Evolutionary conservation across 2,329 filamentous ascomycete genomes (phyloP).

Genomic region (Dactylellina cionopaga): DNA sequence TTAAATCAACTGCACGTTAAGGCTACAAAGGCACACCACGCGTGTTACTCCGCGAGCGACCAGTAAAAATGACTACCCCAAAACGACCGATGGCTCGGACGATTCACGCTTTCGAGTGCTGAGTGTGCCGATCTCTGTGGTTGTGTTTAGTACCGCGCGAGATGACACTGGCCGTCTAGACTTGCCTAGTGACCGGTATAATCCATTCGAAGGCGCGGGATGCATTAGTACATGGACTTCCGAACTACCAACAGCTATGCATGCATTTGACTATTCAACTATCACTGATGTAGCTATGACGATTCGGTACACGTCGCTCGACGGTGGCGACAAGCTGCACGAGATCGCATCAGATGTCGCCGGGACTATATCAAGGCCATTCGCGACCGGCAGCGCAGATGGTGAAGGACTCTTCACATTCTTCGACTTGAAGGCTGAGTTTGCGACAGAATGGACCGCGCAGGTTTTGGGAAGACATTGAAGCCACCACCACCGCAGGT

Average conservation of each 20-base stretch:
- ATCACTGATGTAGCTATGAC: slow-evolving; percentile 60
- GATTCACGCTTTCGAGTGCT: slow-evolving; percentile 53
- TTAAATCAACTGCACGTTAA: slow-evolving; percentile 56
- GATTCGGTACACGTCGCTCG: slow-evolving; percentile 59
- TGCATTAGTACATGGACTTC: slow-evolving; percentile 59
- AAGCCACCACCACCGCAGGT: background rate
- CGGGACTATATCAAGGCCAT: slow-evolving; percentile 6
- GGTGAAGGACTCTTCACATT: slow-evolving; percentile 1
- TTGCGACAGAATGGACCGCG: background rate
- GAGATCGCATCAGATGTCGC: background rate
- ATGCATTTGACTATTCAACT: slow-evolving; percentile 59
- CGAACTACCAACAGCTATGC: slow-evolving; percentile 54
- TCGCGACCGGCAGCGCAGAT: background rate
- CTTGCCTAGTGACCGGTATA: slow-evolving; percentile 58
- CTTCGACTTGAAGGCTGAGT: slow-evolving; percentile 6
- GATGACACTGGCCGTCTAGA: slow-evolving; percentile 60
- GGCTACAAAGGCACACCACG: slow-evolving; percentile 36
- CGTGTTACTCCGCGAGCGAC: background rate
- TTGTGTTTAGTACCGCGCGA: slow-evolving; percentile 56
- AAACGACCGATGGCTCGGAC: background rate
- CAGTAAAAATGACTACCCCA: slow-evolving; percentile 9
- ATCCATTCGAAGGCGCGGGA: slow-evolving; percentile 62
- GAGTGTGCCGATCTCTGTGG: slow-evolving; percentile 56
- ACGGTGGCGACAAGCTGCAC: slow-evolving; percentile 56
- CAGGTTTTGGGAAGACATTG: background rate